A percentile compares a stretch with the other conserved stretches of the same genome.
Evolutionary conservation across 208 protist genomes (phyloP).

Genomic region (Angomonas desouzai): DNA sequence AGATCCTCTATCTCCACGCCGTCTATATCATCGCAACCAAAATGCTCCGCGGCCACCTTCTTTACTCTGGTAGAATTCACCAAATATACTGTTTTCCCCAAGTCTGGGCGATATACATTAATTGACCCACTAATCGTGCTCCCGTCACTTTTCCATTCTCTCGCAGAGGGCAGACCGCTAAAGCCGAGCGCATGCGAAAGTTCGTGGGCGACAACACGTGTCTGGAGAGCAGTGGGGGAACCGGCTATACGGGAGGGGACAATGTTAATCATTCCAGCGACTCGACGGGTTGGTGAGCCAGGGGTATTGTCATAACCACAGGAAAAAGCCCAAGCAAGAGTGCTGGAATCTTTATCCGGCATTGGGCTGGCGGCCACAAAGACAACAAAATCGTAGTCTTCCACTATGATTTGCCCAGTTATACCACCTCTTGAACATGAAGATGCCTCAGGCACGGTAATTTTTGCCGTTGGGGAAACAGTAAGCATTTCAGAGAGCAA

Average conservation of each 20-base stretch:
- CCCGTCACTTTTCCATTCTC: slow-evolving; percentile 18
- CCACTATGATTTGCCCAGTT: slow-evolving; percentile 8
- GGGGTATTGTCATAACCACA: slow-evolving; percentile 13
- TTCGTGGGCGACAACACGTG: slow-evolving; percentile 42
- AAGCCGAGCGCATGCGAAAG: slow-evolving; percentile 62
- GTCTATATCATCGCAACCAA: slow-evolving; percentile 42
- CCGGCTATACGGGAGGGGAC: slow-evolving; percentile 25
- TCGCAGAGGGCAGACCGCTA: slow-evolving; percentile 16
- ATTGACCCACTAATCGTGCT: slow-evolving; percentile 16
- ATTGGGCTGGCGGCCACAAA: slow-evolving; percentile 36
- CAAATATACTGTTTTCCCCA: slow-evolving; percentile 26
- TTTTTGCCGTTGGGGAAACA: slow-evolving; percentile 17
- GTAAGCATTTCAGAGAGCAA: slow-evolving; percentile 28
- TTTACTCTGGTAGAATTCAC: slow-evolving; percentile 41
- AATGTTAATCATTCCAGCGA: slow-evolving; percentile 69
- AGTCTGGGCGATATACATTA: slow-evolving; percentile 18
- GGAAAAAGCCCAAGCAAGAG: slow-evolving; percentile 32
- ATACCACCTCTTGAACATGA: slow-evolving; percentile 14
- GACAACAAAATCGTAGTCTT: slow-evolving; percentile 39
- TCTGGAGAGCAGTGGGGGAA: slow-evolving; percentile 4
- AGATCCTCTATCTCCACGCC: slow-evolving; percentile 58
- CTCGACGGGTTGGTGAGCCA: slow-evolving; percentile 20
- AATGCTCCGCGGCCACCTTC: slow-evolving; percentile 34
- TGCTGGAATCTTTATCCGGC: not conserved
- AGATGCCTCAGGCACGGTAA: slow-evolving; percentile 12